Base-by-base conservation (phyloP, 768 basidiomycete genomes). In the Xerocomellus intermedius region DNA sequence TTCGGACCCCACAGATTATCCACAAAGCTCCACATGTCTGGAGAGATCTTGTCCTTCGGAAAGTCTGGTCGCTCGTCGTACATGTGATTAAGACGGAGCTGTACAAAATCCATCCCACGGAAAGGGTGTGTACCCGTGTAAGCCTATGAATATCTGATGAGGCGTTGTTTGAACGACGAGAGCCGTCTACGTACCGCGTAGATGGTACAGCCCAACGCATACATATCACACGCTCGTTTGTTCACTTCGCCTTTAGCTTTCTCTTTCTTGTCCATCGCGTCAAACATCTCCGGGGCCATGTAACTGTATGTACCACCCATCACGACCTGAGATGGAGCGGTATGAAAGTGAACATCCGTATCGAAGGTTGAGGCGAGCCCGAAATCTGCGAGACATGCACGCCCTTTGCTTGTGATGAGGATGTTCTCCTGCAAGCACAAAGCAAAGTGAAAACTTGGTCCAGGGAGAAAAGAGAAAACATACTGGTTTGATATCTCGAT, bases 311-410 rank as follows among this genome's bases (percentile, higher is more conserved):
- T 68, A 35, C 69, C 68, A 0, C 19, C 22, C 44, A 62, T 53
- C n/a, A 6, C 8, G 16, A 57, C 17, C 19, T 56, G 17, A 21
- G 55, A 49, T 12, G 59, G 36, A 13, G 55, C 48, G 4, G 60
- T 57, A n/a, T 35, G 55, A 8, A 62, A 48, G 13, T 43, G 44
- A 14, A 59, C 53, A 39, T 59, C 52, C 2, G 45, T 43, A 48
- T 66, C 64, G 22, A 65, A 67, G 22, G 53, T 38, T 0, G 60
- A 64, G 9, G 16, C 55, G 22, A 82, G 66, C 16, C 81, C 81
- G 49, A 82, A 82, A 60, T 82, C 80, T 26, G 80, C 75, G 5
- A 82, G 68, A 50, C 78, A 79, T 12, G 80, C 81, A 24, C 68
- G 66, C 14, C 71, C 71, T 13, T 68, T 57, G 5, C 60, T 66